These are phyloP conservation scores for Exophiala sp. DNA, from an alignment of 2,329 filamentous ascomycete species.

Conservation along the genomic window DNA sequence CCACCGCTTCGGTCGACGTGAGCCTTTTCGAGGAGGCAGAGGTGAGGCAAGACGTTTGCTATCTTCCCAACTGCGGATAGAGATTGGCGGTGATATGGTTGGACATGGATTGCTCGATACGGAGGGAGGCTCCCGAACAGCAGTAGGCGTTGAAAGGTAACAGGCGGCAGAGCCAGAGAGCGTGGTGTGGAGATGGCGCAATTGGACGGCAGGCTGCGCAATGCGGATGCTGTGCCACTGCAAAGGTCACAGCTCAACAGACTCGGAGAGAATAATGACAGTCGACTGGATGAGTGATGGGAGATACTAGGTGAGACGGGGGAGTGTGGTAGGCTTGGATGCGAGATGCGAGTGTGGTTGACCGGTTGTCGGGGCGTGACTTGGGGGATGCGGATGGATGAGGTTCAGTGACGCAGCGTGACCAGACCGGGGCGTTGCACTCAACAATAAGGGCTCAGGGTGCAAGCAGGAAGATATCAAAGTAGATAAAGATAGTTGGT, in stretches of 20 bases:
- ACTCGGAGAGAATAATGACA: conserved; percentile 3
- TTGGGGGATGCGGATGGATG: conserved; percentile 1
- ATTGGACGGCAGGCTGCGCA: conserved; percentile 20
- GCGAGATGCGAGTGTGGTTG: conserved; percentile 1
- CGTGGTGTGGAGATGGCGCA: conserved; percentile 24
- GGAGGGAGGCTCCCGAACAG: conserved; percentile 3
- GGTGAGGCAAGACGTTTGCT: conserved; percentile 23
- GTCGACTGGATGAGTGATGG: conserved; percentile 5
- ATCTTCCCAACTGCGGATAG: conserved; percentile 35
- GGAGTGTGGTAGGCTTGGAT: neutral
- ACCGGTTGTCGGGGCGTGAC: neutral
- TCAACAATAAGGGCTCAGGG: conserved; percentile 3
- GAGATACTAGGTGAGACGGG: conserved; percentile 1
- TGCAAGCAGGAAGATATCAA: conserved; percentile 1
- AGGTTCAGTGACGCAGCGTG: conserved; percentile 13
- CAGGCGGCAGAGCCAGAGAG: conserved; percentile 17
- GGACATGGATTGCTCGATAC: conserved; percentile 31
- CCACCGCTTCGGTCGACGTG: conserved; percentile 20
- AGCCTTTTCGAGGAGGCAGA: conserved; percentile 22
- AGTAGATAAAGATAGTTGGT: conserved; percentile 11
- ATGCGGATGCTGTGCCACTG: conserved; percentile 13
- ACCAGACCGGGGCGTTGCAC: neutral
- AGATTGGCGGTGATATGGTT: conserved; percentile 33
- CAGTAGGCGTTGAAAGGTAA: conserved; percentile 9
- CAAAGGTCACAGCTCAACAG: conserved; percentile 7